Percentiles rank a stretch among this genome's conserved stretches.
phyloP scores from a whole-genome alignment of 225 moss, liverwort and hornwort genomes.

The Asterella californica region DNA sequence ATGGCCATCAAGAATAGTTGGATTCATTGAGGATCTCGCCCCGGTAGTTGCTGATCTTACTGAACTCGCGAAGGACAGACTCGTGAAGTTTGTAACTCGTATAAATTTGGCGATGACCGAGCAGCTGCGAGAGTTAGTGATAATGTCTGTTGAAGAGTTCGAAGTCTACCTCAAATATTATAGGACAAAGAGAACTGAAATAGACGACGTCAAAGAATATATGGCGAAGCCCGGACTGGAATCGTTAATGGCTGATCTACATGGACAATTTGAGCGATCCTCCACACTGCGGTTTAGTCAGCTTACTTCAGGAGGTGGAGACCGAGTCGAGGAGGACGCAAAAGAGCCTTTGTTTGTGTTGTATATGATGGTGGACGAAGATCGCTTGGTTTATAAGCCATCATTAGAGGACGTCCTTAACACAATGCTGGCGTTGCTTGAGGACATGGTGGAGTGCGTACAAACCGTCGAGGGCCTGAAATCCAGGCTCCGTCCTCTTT shows the following conservation, averaged over 20 bases:
- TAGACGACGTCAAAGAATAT: neutral
- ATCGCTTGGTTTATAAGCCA: slow-evolving; percentile 40
- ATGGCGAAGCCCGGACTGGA: neutral
- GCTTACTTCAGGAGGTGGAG: neutral
- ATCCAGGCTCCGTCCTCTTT: slow-evolving; percentile 48
- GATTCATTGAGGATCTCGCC: slow-evolving; percentile 49
- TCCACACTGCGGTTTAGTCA: neutral
- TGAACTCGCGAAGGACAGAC: slow-evolving; percentile 20
- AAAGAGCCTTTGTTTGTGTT: slow-evolving; percentile 37
- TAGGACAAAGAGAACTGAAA: slow-evolving; percentile 1
- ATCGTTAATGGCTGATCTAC: neutral
- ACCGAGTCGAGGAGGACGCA: neutral
- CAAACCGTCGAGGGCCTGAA: slow-evolving; percentile 33
- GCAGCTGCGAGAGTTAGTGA: slow-evolving; percentile 47
- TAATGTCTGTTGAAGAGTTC: slow-evolving; percentile 45
- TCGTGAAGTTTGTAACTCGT: slow-evolving; percentile 43
- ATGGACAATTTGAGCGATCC: neutral
- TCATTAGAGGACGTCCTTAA: slow-evolving; percentile 29
- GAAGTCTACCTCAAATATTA: slow-evolving; percentile 45
- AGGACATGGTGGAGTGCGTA: slow-evolving; percentile 34
- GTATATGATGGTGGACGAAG: slow-evolving; percentile 38
- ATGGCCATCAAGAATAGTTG: slow-evolving; percentile 54
- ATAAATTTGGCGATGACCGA: slow-evolving; percentile 60
- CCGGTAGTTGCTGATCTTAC: slow-evolving; percentile 32
- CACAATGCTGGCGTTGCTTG: slow-evolving; percentile 32